phyloP scores from a whole-genome alignment of 1,139 yeast species.

The Pichia sp. region DNA sequence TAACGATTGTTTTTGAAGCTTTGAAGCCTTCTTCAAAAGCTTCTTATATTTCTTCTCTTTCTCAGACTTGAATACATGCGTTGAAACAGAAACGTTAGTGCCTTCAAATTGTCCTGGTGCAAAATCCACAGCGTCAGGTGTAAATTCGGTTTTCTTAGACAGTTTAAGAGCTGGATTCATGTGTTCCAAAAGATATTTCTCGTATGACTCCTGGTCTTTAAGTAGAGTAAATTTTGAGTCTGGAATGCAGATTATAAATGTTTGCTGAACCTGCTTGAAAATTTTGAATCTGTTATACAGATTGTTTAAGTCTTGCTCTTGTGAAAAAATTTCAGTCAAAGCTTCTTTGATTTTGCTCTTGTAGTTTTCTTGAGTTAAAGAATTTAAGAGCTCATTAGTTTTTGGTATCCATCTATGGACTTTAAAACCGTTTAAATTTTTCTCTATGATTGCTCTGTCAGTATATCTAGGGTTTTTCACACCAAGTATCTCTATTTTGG shows the following conservation, averaged over 20 bases:
- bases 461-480: conserved; percentile 21
- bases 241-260: conserved; percentile 58
- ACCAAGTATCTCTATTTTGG: conserved; percentile 25
- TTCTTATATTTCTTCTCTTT: conserved; percentile 36
- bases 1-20: conserved; percentile 32
- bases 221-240: conserved; percentile 53
- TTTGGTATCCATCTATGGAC: conserved; percentile 29
- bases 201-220: conserved; percentile 40
- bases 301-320: neutral
- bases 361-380: conserved; percentile 3
- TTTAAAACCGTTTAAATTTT: conserved; percentile 30
- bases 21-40: conserved; percentile 36
- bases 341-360: conserved; percentile 1
- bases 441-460: conserved; percentile 18
- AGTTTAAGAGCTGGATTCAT: conserved; percentile 36
- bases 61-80: conserved; percentile 33
- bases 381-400: neutral
- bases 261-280: conserved; percentile 49
- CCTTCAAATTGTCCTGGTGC: conserved; percentile 40
- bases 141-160: conserved; percentile 50
- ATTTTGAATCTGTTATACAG: conserved; percentile 52
- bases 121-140: conserved; percentile 70
- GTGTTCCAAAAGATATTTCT: conserved; percentile 36
- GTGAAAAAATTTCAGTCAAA: conserved; percentile 1
- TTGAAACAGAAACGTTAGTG: conserved; percentile 42